Evolutionary conservation across 163 green algal species (phyloP).

Genomic region (Scenedesmus sp.): DNA sequence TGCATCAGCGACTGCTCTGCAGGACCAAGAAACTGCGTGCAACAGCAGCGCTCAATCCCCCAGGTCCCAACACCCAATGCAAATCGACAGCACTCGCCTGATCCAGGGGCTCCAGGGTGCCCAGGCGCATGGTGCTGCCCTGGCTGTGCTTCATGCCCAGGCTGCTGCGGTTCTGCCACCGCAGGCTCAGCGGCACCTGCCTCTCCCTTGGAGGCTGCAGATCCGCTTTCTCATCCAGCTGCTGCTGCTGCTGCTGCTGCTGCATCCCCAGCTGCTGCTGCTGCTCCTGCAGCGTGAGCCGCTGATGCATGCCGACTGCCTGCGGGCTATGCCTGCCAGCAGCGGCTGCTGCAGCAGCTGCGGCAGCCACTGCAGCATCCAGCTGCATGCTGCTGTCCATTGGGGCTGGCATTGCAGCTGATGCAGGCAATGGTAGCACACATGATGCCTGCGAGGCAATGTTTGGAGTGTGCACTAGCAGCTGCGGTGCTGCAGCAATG

Average conservation of each 20-base stretch:
- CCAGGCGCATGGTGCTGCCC: slow-evolving; percentile 5
- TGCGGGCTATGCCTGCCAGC: not conserved
- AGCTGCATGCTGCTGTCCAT: slow-evolving; percentile 5
- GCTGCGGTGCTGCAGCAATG: not conserved
- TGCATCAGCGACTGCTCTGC: too few species aligned
- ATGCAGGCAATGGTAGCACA: not conserved
- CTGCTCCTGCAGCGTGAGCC: not conserved
- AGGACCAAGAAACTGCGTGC: too few species aligned
- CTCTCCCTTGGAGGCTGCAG: not conserved
- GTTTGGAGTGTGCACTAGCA: not conserved
- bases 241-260: slow-evolving; percentile 30
- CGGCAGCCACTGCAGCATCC: slow-evolving; percentile 5
- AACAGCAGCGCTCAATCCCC: too few species aligned
- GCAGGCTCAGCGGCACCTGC: not conserved
- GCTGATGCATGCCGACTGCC: not conserved
- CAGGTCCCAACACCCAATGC: not conserved
- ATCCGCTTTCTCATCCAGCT: not conserved
- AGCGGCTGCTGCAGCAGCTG: not conserved
- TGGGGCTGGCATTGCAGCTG: not conserved
- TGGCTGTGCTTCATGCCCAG: not conserved
- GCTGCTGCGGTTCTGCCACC: not conserved
- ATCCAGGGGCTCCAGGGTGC: not conserved
- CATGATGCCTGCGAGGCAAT: not conserved
- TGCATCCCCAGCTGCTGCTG: not conserved
- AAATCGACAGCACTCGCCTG: not conserved